Evolutionary conservation across 495 filamentous ascomycete genomes (phyloP).

Genomic region (Chaetomium cochliodes): DNA sequence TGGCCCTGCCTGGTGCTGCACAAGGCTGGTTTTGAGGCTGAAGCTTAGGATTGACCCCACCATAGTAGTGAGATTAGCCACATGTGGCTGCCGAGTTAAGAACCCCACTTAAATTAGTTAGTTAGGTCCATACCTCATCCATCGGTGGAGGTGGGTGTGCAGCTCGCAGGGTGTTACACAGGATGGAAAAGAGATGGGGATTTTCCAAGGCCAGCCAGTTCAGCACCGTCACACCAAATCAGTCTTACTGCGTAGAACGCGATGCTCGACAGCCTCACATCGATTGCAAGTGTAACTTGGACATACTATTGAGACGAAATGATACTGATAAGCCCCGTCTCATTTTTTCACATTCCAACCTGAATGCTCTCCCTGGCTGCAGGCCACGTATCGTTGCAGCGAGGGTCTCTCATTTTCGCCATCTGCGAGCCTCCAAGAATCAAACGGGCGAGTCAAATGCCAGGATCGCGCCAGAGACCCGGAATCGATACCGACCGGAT

Average conservation of each 20-base stretch:
- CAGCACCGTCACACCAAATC: not conserved
- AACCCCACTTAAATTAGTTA: not conserved
- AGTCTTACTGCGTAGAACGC: not conserved
- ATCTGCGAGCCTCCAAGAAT: not conserved
- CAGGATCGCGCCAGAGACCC: not conserved
- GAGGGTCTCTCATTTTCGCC: not conserved
- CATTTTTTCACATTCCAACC: no score
- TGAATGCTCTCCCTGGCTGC: no score
- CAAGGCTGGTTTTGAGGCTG: constrained; percentile 15
- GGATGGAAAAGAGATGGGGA: no score
- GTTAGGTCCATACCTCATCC: no score
- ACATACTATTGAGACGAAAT: not conserved
- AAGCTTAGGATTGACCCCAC: constrained; percentile 4
- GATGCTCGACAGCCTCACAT: no score
- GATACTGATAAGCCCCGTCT: no score
- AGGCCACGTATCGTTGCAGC: not conserved
- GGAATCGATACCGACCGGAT: not conserved
- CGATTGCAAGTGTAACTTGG: not conserved
- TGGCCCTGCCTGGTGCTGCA: constrained; percentile 22
- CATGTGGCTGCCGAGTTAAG: constrained; percentile 1
- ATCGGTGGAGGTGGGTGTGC: no score
- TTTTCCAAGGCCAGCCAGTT: not conserved
- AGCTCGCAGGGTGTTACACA: no score
- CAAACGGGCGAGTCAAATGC: not conserved
- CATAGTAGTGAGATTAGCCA: not conserved